phyloP scores from a whole-genome alignment of 2,329 filamentous ascomycete genomes.

The Verticillium klebahnii region DNA sequence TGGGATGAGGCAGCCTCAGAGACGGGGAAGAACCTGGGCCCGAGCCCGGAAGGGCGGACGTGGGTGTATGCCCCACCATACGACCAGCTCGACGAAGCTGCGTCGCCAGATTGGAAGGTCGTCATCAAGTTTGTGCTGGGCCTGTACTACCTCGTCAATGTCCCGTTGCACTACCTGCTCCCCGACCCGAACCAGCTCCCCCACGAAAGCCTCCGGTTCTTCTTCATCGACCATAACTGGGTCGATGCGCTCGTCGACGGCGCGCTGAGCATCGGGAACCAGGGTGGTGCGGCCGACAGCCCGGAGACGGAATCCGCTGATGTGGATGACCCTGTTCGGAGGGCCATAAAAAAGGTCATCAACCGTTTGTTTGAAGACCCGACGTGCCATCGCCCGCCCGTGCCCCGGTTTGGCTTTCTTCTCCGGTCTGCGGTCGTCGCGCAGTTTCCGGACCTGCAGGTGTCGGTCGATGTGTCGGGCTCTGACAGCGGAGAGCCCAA shows the following conservation, averaged over 20 bases:
- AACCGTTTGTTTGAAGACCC: slow-evolving; percentile 21
- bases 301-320: background rate
- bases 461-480: slow-evolving; percentile 15
- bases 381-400: slow-evolving; percentile 17
- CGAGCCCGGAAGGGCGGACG: too few relatives aligned
- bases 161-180: slow-evolving; percentile 37
- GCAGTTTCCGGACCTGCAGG: slow-evolving; percentile 31
- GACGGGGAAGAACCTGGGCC: background rate
- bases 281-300: slow-evolving; percentile 11
- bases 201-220: slow-evolving; percentile 35
- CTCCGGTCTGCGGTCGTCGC: slow-evolving; percentile 30
- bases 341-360: slow-evolving; percentile 18
- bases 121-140: slow-evolving; percentile 32
- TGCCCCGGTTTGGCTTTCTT: slow-evolving; percentile 33
- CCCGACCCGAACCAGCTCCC: slow-evolving; percentile 29
- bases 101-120: slow-evolving; percentile 29
- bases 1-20: background rate
- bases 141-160: slow-evolving; percentile 25
- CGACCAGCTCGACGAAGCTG: slow-evolving; percentile 22
- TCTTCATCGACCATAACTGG: slow-evolving; percentile 39
- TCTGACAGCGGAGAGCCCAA: slow-evolving; percentile 19
- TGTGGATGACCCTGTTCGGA: slow-evolving; percentile 23
- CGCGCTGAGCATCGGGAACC: slow-evolving; percentile 34
- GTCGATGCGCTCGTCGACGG: slow-evolving; percentile 37
- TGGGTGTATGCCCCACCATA: slow-evolving; percentile 6